Base-by-base conservation (phyloP, 805 yeast genomes). In the Zygotorulaspora sp. region DNA sequence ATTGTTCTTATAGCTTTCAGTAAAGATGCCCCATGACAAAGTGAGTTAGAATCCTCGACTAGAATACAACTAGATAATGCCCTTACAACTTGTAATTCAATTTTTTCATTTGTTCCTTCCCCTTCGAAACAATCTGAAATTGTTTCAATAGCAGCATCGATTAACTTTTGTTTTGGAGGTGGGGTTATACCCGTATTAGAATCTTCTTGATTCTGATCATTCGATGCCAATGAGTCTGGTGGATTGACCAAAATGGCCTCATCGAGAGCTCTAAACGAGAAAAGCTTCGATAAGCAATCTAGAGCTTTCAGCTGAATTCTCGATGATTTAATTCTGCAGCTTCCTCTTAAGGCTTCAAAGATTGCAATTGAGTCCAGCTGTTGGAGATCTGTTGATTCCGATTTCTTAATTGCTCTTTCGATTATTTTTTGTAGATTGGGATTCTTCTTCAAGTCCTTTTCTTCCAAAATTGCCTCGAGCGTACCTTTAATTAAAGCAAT, bases 1-100 rank as follows among this genome's bases (percentile, higher is more conserved):
- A 90, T 86, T 54, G 86, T 96, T 61, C 97, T 77, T 24, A 94
- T 81, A 0, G 97, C 97, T 55, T 84, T 86, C 44, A 92, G 68
- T 36, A 92, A 68, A 1, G 89, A 77, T 6, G 88, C 84, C 2
- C 97, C 97, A 56, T 92, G 98, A 31, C 65, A 60, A n/a, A 56
- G 39, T 14, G 88, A 86, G 18, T 89, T 84, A 61, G 84, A 71
- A 23, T 75, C 74, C 43, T 83, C 89, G 45, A 86, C 83, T 22
- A 90, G 70, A 11, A 88, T 82, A 35, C 95, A 90, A 45, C 92
- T 87, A 58, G 90, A 81, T 35, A 94, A 68, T 0, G 97, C 97
- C 54, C 95, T 78, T 21, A 90, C 83, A 9, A 92, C 90, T 64
- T 94, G 98, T 40, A 92, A 66, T 66, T 94, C 98, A 22, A 94